phyloP scores from a whole-genome alignment of 1,284 basidiomycete species.

The Tetrapyrgos nigripes region DNA sequence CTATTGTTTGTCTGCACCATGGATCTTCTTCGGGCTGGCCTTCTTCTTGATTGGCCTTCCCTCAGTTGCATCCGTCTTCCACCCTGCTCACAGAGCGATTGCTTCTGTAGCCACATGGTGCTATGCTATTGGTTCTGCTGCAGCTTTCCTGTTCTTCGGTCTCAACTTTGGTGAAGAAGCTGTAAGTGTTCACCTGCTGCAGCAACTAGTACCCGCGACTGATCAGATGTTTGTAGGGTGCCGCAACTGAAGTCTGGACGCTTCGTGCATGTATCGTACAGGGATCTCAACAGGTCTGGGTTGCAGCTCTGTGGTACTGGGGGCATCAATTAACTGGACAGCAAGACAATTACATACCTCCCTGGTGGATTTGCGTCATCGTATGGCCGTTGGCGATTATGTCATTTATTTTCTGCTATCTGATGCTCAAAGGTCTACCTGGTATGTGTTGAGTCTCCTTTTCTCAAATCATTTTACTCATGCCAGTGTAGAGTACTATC shows the following conservation, averaged over 20 bases:
- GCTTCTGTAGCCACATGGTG: conserved; percentile 86
- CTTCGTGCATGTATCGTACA: conserved; percentile 90
- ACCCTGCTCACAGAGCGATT: conserved; percentile 66
- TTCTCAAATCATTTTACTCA: not conserved
- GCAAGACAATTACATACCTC: conserved; percentile 54
- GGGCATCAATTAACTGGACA: conserved; percentile 77
- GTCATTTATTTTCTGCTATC: conserved; percentile 78
- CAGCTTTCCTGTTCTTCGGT: conserved; percentile 91
- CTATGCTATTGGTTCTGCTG: conserved; percentile 89
- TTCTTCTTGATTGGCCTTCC: conserved; percentile 92
- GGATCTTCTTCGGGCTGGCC: conserved; percentile 88
- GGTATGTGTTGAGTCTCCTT: conserved; percentile 50
- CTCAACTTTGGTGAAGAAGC: conserved; percentile 97
- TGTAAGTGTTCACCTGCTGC: conserved; percentile 55
- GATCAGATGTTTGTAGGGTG: conserved; percentile 57
- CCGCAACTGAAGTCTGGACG: conserved; percentile 92
- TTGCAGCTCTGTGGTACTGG: conserved; percentile 95
- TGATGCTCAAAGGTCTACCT: conserved; percentile 86
- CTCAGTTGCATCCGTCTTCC: conserved; percentile 71
- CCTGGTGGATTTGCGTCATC: conserved; percentile 86
- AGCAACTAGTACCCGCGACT: conserved; percentile 5
- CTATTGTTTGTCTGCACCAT: conserved; percentile 85
- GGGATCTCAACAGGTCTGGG: conserved; percentile 93
- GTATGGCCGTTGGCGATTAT: conserved; percentile 85
- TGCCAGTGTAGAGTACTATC: conserved; percentile 71